Base-by-base conservation (phyloP, 305 asterid genomes). In the Salvia sclarea region DNA sequence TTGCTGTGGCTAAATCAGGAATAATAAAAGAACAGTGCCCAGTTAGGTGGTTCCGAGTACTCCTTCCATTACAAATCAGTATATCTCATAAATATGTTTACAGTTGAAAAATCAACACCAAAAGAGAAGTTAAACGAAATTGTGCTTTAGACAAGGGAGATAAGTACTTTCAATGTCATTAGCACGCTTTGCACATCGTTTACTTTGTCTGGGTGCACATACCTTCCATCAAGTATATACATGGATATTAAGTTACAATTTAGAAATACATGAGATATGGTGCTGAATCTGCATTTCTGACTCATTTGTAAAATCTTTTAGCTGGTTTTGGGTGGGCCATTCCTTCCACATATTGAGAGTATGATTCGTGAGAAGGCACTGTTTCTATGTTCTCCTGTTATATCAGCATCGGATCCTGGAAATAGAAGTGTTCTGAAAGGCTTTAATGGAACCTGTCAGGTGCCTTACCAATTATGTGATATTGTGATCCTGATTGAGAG, bases 241-340 rank as follows among this genome's bases (percentile, higher is more conserved):
- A 56, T 20, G 16, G 9, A 14, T 35, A n/a, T 30, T 21, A 28
- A 33, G 47, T 18, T 58, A 7, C 14, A n/a, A 22, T 31, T 0
- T 8, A 31, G 7, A 5, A 4, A 31, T 31, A 24, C 21, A 18
- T 11, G 59, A 43, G 55, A 37, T 37, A 47, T 69, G 61, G 5
- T 22, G 45, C 59, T 50, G 63, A 69, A 44, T 65, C 41, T 71
- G 62, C 70, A 61, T 61, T 60, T 75, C 65, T 78, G 75, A 73
- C 63, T 75, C 21, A 50, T 49, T 61, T 63, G 50, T 75, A 54
- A 60, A 67, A 75, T 66, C 53, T 69, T 75, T 67, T 88, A 93
- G 98, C 74, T 93, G 74, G 83, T 91, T 82, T 72, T 94, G 80
- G 98, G 97, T 44, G 98, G 98, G 64, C 96, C 98, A 3, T 88